Conservation (phyloP, 2,329 filamentous ascomycete genomes). For the Escovopsis sp. region DNA sequence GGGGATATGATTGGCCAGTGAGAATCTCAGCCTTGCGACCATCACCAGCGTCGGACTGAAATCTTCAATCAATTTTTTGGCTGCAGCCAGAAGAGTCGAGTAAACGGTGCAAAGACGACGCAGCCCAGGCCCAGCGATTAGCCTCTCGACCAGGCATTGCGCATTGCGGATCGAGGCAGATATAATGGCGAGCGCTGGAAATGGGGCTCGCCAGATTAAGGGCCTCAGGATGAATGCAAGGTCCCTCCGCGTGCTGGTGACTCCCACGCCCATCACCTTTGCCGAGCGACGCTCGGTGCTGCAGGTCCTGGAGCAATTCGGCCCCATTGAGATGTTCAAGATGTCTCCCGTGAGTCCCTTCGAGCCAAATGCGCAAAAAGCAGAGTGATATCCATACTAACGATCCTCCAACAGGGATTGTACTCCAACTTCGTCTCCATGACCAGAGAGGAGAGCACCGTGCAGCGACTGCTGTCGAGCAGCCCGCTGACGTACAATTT, state of each 20-base stretch:
- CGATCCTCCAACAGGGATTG: conserved; percentile 23
- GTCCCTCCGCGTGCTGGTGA: conserved; percentile 35
- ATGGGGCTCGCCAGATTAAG: conserved; percentile 4
- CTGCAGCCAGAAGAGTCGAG: no score
- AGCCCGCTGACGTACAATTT: conserved; percentile 36
- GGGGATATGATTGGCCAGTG: background rate
- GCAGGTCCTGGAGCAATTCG: conserved; percentile 33
- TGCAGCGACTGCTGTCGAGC: conserved; percentile 21
- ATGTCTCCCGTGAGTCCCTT: conserved; percentile 10
- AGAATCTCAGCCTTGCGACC: background rate
- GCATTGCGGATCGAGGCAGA: background rate
- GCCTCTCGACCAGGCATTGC: background rate
- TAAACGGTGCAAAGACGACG: no score
- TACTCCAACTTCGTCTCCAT: conserved; percentile 36
- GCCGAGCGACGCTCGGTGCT: conserved; percentile 41
- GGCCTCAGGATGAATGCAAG: conserved; percentile 13
- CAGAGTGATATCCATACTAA: background rate
- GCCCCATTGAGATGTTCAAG: conserved; percentile 38
- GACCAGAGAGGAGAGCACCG: conserved; percentile 25
- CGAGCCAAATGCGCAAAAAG: background rate
- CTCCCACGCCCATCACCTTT: conserved; percentile 36
- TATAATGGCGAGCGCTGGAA: conserved; percentile 7
- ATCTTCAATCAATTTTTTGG: no score
- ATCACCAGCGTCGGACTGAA: no score
- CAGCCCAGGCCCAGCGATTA: no score